Evolutionary conservation across 495 filamentous ascomycete genomes (phyloP), one percentile per base, ranked within the genome.

Genomic region (Lindgomyces ingoldianus): DNA sequence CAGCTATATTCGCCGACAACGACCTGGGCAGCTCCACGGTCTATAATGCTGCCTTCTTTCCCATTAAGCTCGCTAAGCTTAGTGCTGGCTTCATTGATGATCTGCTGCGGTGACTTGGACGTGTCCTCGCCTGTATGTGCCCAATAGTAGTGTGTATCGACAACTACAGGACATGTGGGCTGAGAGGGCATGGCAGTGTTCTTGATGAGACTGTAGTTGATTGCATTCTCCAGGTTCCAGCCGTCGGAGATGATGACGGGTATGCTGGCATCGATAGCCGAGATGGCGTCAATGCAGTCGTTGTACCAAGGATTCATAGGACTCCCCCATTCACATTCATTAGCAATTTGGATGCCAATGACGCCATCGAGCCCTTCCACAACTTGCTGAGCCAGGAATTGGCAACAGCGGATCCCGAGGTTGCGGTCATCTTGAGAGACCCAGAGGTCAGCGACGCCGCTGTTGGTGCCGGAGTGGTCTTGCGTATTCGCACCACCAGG

Each of bases 141-240:
- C 74, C 80, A 85, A 73, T 85, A 84, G 64, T 74, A 75, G 69
- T 84, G 82, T 39, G 82, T 83, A 60, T 85, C 83, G 22, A 84
- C 70, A 12, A 84, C 73, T 8, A 84, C 73, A 0, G 80, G 81
- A 50, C 77, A 80, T 16, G 57, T 65, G 9, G 33, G 24, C 0
- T 30, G 48, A 1, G 19, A 12, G 24, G 61, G 44, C 14, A 25
- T 47, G 1, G 65, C 46, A 10, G 46, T 44, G 62, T 75, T 76
- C 47, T 73, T 65, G 9, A 46, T 60, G 30, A 74, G 73, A 12
- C 59, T 67, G 72, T 79, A 84, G 16, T 72, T 60, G 25, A 83
- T 48, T 3, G 76, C 77, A 9, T 56, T 50, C 3, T 51, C 18
- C 25, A 82, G 67, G 65, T 84, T 74, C 81, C 82, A 84, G 12